Base-by-base conservation (phyloP, 163 green algal genomes). In the Volvox carteri region DNA sequence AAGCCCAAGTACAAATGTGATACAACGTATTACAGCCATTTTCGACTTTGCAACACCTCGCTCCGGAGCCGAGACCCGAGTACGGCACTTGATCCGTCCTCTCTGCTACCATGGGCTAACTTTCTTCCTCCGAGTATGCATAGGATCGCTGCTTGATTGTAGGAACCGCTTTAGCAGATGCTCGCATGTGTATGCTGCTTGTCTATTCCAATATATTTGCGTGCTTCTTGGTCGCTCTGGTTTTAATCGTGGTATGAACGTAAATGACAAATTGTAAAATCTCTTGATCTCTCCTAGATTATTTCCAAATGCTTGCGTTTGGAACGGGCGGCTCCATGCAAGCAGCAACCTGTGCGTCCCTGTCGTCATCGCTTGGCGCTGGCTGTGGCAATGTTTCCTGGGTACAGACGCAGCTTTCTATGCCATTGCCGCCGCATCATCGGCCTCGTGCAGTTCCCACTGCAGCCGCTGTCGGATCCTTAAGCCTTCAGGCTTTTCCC, bases 391-490 rank as follows among this genome's bases (percentile, higher is more conserved):
- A 73, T 35, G 33, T 16, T 3, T 58, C 25, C 35, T 85, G 78
- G 78, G 23, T 75, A 19, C 56, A 52, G 7, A 44, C 78, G 3
- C 78, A 85, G 18, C 56, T 75, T n/a, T 39, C 39, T 14, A 41
- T 75, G 12, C 78, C 78, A 5, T 39, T 85, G 5, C 78, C 78
- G 23, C 78, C 78, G 4, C 78, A 85, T 52, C 78, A 58, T 56
- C 56, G 78, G 41, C 56, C 56, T 0, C 78, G 78, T 19, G 1
- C 18, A 11, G 35, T 8, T 21, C 16, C n/a, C 2, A 25, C 23
- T 28, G 28, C 39, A 30, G 8, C 19, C 37, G 68, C 68, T 48
- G 39, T n/a, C 35, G 68, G 68, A 4, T 14, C 39, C 25, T 25
- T 44, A 62, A 80, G 73, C 44, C 23, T 28, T 25, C 73, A 80